Percentiles rank a stretch among this genome's conserved stretches.
Conservation (phyloP, 495 filamentous ascomycete species). For the Penicillium nucicola region DNA sequence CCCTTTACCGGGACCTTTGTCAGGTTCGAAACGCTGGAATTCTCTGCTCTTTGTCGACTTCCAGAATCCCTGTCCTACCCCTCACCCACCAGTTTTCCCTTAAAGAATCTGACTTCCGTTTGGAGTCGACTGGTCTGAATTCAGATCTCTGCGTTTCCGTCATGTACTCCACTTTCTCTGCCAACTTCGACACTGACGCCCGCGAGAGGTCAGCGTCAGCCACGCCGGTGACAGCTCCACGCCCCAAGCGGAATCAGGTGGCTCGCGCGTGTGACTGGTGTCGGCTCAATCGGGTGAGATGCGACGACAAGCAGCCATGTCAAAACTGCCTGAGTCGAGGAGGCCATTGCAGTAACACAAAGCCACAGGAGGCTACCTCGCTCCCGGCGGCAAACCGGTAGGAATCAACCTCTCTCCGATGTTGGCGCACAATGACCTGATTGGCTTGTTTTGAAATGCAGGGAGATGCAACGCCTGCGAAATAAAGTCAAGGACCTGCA, state of each 20-base stretch:
- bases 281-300: constrained; percentile 44
- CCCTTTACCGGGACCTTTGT: no score
- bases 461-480: constrained; percentile 43
- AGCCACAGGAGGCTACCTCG: constrained; percentile 25
- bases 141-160: neutral
- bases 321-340: constrained; percentile 41
- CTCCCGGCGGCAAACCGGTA: constrained; percentile 17
- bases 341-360: constrained; percentile 33
- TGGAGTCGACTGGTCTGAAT: no score
- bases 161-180: constrained; percentile 1
- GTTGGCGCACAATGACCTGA: no score
- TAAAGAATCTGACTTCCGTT: no score
- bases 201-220: neutral
- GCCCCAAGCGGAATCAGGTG: constrained; percentile 33
- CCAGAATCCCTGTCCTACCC: no score
- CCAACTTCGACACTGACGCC: neutral
- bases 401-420: neutral
- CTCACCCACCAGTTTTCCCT: no score
- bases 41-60: no score
- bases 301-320: constrained; percentile 43
- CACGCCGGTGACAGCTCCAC: neutral
- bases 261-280: constrained; percentile 49
- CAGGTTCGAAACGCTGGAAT: no score
- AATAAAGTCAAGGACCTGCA: constrained; percentile 37
- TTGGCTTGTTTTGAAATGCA: neutral